Evolutionary conservation across 2,329 filamentous ascomycete genomes (phyloP), one percentile per base, ranked within the genome.

Genomic region (Penicillium sp.): DNA sequence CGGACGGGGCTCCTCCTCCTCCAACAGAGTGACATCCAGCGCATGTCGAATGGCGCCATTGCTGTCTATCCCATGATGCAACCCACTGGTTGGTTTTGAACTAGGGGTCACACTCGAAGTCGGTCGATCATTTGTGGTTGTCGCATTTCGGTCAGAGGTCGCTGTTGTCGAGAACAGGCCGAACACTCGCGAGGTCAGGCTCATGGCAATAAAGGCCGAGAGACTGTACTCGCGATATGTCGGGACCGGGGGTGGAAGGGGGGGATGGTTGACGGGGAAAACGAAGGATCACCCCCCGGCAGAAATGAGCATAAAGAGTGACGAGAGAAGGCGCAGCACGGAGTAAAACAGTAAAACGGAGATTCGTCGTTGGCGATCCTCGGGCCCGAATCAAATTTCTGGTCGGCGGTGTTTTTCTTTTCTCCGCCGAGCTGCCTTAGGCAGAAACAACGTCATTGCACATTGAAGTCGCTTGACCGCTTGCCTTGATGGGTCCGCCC

Each of bases 1-100:
- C 50, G 80, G 79, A 50, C 81, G 76, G 52, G 68, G 70, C 62
- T 80, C 77, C 47, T 74, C 63, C 47, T 79, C 76, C 48, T 70
- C 70, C 58, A 69, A 62, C 50, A 65, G 47, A 40, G 57, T 63
- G 58, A 67, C 72, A 62, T 67, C 64, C 49, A 59, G 52, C 41
- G 51, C 50, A 41, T 36, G 33, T 7, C 16, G 32, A 35, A 13
- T 11, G 38, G 46, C 43, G 30, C 41, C 39, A 26, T 36, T 26
- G 16, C 40, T 23, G 36, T 38, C 40, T 34, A 48, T 37, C 25
- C 41, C 53, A 54, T 58, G 26, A 35, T 50, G 41, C 23, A 31
- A 37, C 41, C 34, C 33, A 21, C 32, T 41, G 50, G 58, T 54
- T 32, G 36, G 20, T 18, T 17, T 19, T 32, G 48, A 54, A 39